These are phyloP conservation scores for Trametes hirsuta DNA, from an alignment of 1,284 basidiomycete genomes.

Conservation along the genomic window DNA sequence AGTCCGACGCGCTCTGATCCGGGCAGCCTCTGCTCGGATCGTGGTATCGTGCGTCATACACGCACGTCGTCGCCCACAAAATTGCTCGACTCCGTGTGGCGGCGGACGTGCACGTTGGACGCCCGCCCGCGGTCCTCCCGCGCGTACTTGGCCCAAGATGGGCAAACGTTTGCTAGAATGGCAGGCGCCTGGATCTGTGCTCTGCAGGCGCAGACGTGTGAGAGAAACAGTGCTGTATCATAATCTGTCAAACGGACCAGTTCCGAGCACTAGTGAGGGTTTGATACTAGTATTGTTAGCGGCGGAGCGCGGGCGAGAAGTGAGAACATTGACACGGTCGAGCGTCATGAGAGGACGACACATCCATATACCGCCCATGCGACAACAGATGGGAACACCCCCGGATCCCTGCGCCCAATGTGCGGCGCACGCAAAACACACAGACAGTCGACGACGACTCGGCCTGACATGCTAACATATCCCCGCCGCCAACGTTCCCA, in stretches of 20 bases:
- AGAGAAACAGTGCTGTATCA: not conserved
- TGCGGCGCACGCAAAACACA: too few species aligned
- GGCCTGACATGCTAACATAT: not conserved
- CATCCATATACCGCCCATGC: too few species aligned
- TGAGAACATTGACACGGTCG: not conserved
- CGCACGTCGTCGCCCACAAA: not conserved
- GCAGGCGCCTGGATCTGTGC: too few species aligned
- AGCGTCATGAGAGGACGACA: too few species aligned
- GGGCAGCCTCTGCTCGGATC: not conserved
- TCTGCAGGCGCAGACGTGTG: too few species aligned
- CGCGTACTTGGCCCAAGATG: too few species aligned
- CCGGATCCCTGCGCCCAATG: too few species aligned
- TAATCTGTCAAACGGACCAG: not conserved
- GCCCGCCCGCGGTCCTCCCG: too few species aligned
- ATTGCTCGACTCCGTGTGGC: not conserved
- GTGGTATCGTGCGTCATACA: not conserved
- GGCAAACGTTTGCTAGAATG: too few species aligned
- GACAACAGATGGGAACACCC: too few species aligned
- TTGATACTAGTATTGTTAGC: not conserved
- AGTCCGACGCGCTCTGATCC: conserved; percentile 1
- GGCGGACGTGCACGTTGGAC: too few species aligned
- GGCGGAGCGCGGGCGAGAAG: not conserved
- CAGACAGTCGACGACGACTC: too few species aligned
- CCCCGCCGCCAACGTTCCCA: not conserved
- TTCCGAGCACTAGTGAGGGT: not conserved